Evolutionary conservation across 805 yeast species (phyloP).

Genomic region (Suhomyces xylopsoci): DNA sequence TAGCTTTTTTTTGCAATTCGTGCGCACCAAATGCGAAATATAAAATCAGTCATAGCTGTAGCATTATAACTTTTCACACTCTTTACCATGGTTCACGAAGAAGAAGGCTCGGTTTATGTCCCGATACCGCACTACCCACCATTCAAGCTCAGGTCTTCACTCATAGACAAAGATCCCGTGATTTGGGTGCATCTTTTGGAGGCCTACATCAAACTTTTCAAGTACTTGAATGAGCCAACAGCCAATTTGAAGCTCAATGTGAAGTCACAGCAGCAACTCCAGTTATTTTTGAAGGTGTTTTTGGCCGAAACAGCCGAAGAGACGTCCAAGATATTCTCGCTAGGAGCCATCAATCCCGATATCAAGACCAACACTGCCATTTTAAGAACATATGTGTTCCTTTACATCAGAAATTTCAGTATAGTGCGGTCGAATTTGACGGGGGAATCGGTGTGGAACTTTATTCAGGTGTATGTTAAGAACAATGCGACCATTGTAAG

Average conservation of each 20-base stretch:
- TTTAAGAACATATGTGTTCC: constrained; percentile 50
- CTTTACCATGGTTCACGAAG: background rate
- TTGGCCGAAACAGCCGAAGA: constrained; percentile 62
- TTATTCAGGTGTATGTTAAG: constrained; percentile 51
- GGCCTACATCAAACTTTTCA: constrained; percentile 54
- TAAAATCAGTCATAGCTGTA: background rate
- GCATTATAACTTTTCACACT: background rate
- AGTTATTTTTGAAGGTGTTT: constrained; percentile 54
- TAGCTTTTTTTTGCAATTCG: background rate
- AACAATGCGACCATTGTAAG: constrained; percentile 45
- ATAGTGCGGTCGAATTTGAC: constrained; percentile 53
- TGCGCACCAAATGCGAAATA: background rate
- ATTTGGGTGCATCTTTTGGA: constrained; percentile 75
- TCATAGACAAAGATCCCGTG: constrained; percentile 79
- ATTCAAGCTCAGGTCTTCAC: constrained; percentile 67
- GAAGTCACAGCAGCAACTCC: constrained; percentile 57
- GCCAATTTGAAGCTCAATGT: constrained; percentile 38
- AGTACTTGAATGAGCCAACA: constrained; percentile 39
- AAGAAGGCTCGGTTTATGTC: constrained; percentile 21
- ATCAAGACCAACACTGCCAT: constrained; percentile 51
- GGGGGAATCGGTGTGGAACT: constrained; percentile 65
- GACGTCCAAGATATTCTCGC: constrained; percentile 55
- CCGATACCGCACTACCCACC: constrained; percentile 76
- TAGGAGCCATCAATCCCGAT: constrained; percentile 72
- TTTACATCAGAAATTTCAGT: constrained; percentile 50